Evolutionary conservation across 2,329 filamentous ascomycete genomes (phyloP).

Genomic region (Stemphylium vesicarium): DNA sequence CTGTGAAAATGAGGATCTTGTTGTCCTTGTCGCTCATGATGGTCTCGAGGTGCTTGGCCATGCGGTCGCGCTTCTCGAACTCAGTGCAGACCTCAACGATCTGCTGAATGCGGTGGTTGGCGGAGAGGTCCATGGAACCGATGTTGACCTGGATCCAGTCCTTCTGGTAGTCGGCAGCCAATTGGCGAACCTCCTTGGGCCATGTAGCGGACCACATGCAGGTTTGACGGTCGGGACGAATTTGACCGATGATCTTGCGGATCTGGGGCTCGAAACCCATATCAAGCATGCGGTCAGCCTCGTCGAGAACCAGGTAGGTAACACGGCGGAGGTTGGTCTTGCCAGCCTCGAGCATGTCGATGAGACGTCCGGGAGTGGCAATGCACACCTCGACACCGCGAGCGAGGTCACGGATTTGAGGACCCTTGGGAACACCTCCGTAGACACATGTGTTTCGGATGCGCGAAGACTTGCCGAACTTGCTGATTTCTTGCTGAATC

Average conservation of each 20-base stretch:
- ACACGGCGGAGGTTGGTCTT: constrained; percentile 98
- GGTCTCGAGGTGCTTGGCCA: constrained; percentile 97
- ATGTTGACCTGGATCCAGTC: constrained; percentile 99
- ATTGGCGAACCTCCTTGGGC: constrained; percentile 96
- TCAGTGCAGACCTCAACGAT: constrained; percentile 95
- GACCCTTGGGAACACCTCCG: constrained; percentile 97
- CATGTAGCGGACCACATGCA: constrained; percentile 99
- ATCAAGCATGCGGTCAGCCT: constrained; percentile 99
- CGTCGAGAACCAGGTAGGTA: constrained; percentile 96
- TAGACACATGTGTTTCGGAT: constrained; percentile 99
- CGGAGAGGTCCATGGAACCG: constrained; percentile 91
- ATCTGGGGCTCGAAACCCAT: constrained; percentile 99
- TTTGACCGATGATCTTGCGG: constrained; percentile 97
- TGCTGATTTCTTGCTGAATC: constrained; percentile 98
- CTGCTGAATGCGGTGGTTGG: constrained; percentile 98
- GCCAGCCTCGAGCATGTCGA: constrained; percentile 97
- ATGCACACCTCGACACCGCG: constrained; percentile 98
- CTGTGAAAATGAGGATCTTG: constrained; percentile 93
- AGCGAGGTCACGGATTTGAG: constrained; percentile 92
- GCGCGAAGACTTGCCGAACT: constrained; percentile 96
- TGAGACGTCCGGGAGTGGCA: constrained; percentile 94
- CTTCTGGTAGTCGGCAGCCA: constrained; percentile 87
- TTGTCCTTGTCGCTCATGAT: constrained; percentile 96
- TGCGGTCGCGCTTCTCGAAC: constrained; percentile 95
- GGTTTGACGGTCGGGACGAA: constrained; percentile 96